Evolutionary conservation across 2,329 filamentous ascomycete species (phyloP), one percentile per base, ranked within the genome.

Genomic region (Aulographum hederae): DNA sequence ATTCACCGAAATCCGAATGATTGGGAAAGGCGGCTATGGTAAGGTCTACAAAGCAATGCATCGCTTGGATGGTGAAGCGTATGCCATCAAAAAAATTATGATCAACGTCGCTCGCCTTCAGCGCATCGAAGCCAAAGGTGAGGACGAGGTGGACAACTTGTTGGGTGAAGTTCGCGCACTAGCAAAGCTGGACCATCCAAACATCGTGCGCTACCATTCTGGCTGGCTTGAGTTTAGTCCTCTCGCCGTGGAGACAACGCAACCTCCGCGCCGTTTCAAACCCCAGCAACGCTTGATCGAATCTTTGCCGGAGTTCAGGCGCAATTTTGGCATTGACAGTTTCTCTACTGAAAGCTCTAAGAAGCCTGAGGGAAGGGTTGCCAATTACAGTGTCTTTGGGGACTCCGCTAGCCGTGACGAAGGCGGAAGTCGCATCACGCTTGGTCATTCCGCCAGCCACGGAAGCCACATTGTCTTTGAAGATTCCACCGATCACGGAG

Each of bases 11-110:
- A 44, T 73, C 10, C 58, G 56, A 13, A 44, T 69, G 2, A 56
- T 78, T 3, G 73, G 73, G 2, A 71, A 65, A 44, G 73, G 73
- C 11, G 73, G 72, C 0, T 78, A 73, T 43, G 72, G 71, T 2
- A 61, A 63, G 23, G 73, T 78, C 2, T 78, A 64, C 43, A 67
- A 67, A 38, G 71, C 65, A 8, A 61, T 55, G 30, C 67, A 77
- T 39, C 60, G 63, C 31, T 60, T 78, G 4, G 73, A 78, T 43
- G 61, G 64, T 5, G 61, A 64, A 28, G 53, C 63, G 23, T 78
- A 78, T 42, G 73, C 73, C 0, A 58, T 78, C 30, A 78, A 78
- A 45, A 70, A 73, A 37, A 71, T 78, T 5, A 59, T 63, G 0
- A 52, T 78, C 5, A 67, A 63, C 30, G 51, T 61, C 25, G 53